Evolutionary conservation across 768 basidiomycete species (phyloP), one percentile per base, ranked within the genome.

Genomic region (Trametes cubensis): DNA sequence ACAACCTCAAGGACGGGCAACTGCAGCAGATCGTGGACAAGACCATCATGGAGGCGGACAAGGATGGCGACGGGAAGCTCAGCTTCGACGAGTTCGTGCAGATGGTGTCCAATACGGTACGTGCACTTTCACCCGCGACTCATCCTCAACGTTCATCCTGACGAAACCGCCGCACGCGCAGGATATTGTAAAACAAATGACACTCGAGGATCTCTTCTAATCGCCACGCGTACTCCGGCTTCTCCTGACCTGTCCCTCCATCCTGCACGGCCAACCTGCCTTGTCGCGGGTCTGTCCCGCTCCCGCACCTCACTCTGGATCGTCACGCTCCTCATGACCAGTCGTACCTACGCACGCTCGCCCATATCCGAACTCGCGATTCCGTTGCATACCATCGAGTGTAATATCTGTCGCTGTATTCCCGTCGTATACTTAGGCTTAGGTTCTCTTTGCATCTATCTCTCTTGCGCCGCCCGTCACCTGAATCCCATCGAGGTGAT

Each of bases 181-280:
- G 93, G 96, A 98, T 73, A 98, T 98, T 70, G 94, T 97, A 69
- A 98, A 98, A 78, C 95, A 96, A 82, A 96, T 98, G 95, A 96
- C 95, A 26, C 81, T 96, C 60, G 94, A 96, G 77, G 94, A 96
- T 71, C 78, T 95, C 66, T 97, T 95, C 79, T 95, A 67, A 62
- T 55, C 51, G 40, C 25, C 18, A 23, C 17, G 18, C 14, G 17
- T 38, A n/a, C 45, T 42, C 26, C 15, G 8, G 21, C 26, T 10
- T 46, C 21, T 26, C 60, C 21, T 15, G 44, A 25, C 25, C 28
- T 26, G 18, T 30, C 41, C 34, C 45, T 6, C 44, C 28, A 30
- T 30, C 30, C 14, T 49, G 20, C 40, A 8, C 45, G 55, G 41
- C 25, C 26, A 30, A 30, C 42, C 42, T 20, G 26, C 50, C 44